These are phyloP conservation scores for Penstemon eatonii DNA, from an alignment of 257 asterid genomes.

Conservation along the genomic window DNA sequence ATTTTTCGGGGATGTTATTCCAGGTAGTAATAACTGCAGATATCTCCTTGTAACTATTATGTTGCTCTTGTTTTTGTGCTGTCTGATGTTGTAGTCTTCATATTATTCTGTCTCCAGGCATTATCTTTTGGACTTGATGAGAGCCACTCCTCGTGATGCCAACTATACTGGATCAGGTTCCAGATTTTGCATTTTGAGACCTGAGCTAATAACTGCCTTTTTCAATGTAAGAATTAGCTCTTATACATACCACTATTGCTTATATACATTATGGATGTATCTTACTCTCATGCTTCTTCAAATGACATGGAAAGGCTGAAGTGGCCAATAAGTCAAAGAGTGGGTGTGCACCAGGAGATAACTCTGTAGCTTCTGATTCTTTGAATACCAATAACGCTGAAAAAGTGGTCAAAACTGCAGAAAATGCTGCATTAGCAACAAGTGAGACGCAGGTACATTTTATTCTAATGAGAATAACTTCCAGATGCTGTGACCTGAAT, in stretches of 20 bases:
- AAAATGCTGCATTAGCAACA: slow-evolving; percentile 33
- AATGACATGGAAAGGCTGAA: slow-evolving; percentile 50
- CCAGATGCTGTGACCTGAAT: slow-evolving; percentile 19
- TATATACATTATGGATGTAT: slow-evolving; percentile 5
- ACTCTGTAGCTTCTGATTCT: slow-evolving; percentile 44
- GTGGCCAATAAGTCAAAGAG: slow-evolving; percentile 54
- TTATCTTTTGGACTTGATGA: slow-evolving; percentile 92
- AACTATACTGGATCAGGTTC: too few species aligned
- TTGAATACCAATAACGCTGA: slow-evolving; percentile 35
- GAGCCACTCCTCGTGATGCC: slow-evolving; percentile 87
- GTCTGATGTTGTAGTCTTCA: too few species aligned
- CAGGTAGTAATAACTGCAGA: too few species aligned
- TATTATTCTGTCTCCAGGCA: slow-evolving; percentile 45
- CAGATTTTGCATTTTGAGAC: too few species aligned
- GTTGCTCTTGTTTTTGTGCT: too few species aligned
- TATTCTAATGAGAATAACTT: slow-evolving; percentile 17
- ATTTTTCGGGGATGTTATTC: too few species aligned
- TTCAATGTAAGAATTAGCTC: too few species aligned
- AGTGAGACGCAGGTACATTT: slow-evolving; percentile 42
- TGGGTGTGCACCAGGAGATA: slow-evolving; percentile 41
- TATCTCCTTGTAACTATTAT: too few species aligned
- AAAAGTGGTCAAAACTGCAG: slow-evolving; percentile 33
- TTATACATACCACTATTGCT: neutral
- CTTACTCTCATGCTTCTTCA: slow-evolving; percentile 25
- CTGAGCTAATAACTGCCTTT: too few species aligned